phyloP scores from a whole-genome alignment of 768 basidiomycete species.

The Dioszegia crocea region DNA sequence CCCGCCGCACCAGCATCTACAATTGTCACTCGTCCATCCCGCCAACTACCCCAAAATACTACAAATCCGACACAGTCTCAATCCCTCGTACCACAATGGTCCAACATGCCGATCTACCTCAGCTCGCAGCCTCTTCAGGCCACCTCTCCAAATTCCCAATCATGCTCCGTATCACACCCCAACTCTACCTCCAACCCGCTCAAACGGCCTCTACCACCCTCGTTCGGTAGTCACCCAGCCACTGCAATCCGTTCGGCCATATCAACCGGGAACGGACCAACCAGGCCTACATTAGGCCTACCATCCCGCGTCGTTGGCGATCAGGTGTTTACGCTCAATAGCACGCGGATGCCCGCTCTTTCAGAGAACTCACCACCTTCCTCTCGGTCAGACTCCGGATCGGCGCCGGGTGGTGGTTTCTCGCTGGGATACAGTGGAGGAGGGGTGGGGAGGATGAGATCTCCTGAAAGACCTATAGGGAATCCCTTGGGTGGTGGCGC shows the following conservation, averaged over 20 bases:
- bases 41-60: not conserved
- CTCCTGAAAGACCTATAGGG: not conserved
- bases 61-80: too few relatives aligned
- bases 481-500: not conserved
- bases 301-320: slow-evolving; percentile 22
- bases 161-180: not conserved
- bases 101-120: not conserved
- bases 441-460: not conserved
- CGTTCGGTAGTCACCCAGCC: not conserved
- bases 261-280: not conserved
- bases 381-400: not conserved
- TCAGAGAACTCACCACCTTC: slow-evolving; percentile 2
- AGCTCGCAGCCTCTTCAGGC: not conserved
- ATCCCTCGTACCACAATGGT: not conserved
- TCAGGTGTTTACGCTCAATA: slow-evolving; percentile 3
- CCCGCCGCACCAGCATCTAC: not conserved
- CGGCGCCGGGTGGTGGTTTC: not conserved
- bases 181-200: slow-evolving; percentile 13
- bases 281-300: slow-evolving; percentile 20
- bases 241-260: not conserved
- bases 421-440: not conserved
- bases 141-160: not conserved
- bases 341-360: not conserved
- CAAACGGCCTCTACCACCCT: slow-evolving; percentile 17
- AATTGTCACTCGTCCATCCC: not conserved